Conservation (phyloP, 495 filamentous ascomycete species). For the Pseudomonodictys pantanalensis region DNA sequence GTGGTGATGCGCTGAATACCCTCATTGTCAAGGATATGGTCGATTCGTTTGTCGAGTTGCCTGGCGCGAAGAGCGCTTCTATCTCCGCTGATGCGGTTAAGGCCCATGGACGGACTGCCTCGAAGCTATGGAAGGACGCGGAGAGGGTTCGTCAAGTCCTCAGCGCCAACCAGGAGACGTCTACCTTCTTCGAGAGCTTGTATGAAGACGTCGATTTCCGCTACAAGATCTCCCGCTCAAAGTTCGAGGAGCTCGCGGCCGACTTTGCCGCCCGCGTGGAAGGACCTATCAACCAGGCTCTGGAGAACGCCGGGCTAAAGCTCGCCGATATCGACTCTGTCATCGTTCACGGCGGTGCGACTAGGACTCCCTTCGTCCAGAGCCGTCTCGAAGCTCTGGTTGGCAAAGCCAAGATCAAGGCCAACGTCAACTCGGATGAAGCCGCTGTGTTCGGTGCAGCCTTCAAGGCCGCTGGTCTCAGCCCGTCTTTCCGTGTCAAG, state of each 20-base stretch:
- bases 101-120: constrained; percentile 75
- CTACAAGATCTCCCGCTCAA: constrained; percentile 78
- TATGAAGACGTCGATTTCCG: constrained; percentile 90
- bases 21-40: constrained; percentile 87
- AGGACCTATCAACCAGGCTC: constrained; percentile 67
- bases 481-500: constrained; percentile 93
- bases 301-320: constrained; percentile 67
- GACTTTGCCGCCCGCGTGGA: constrained; percentile 65
- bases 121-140: constrained; percentile 87
- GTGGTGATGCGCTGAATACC: constrained; percentile 84
- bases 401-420: constrained; percentile 73
- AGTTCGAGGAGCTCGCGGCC: constrained; percentile 80
- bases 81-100: constrained; percentile 59
- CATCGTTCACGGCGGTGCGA: constrained; percentile 87
- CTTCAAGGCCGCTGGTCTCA: constrained; percentile 87
- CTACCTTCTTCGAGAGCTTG: constrained; percentile 77
- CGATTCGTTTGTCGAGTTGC: constrained; percentile 66
- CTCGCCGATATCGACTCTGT: constrained; percentile 80
- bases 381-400: constrained; percentile 76
- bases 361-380: constrained; percentile 92
- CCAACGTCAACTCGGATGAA: constrained; percentile 96
- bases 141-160: constrained; percentile 85
- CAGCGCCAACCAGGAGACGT: constrained; percentile 85
- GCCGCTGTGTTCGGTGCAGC: constrained; percentile 95
- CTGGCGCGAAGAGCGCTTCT: constrained; percentile 65